Percentiles rank a stretch among this genome's conserved stretches.
Conservation (phyloP, 2,329 filamentous ascomycete genomes). For the Tolypocladium inflatum region DNA sequence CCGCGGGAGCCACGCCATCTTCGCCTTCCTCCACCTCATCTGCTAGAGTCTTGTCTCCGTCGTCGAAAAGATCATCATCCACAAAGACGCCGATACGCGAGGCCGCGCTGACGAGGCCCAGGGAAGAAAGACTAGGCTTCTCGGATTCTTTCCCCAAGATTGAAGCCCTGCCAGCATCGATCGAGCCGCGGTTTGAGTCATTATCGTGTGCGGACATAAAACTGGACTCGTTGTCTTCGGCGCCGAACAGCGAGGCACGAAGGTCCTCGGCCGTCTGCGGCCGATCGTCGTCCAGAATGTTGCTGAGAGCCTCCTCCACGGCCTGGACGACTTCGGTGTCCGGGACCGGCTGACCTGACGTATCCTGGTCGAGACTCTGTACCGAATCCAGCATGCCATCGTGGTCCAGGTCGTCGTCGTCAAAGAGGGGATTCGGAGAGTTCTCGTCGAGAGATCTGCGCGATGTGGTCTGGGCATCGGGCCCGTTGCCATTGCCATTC, state of each 20-base stretch:
- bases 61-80: constrained; percentile 85
- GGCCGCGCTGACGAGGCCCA: constrained; percentile 81
- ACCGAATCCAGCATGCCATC: constrained; percentile 63
- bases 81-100: constrained; percentile 87
- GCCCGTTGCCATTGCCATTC: constrained; percentile 25
- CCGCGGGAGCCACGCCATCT: constrained; percentile 42
- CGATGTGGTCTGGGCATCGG: constrained; percentile 30
- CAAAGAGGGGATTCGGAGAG: constrained; percentile 51
- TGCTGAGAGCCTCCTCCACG: constrained; percentile 84
- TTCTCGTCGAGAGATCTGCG: constrained; percentile 65
- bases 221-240: constrained; percentile 32
- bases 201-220: constrained; percentile 45
- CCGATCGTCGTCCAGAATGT: constrained; percentile 77
- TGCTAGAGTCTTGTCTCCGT: constrained; percentile 75
- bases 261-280: constrained; percentile 55
- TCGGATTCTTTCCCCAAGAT: constrained; percentile 36
- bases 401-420: constrained; percentile 70
- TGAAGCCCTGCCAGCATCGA: constrained; percentile 38
- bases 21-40: constrained; percentile 67
- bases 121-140: constrained; percentile 81
- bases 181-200: constrained; percentile 51
- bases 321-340: constrained; percentile 80
- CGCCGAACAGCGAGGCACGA: constrained; percentile 54
- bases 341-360: constrained; percentile 42
- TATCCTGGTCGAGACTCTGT: constrained; percentile 68